Percentiles rank a stretch among this genome's conserved stretches.
These are phyloP conservation scores for Erysimum cheiri DNA, from an alignment of 441 rosid genomes.

Conservation along the genomic window DNA sequence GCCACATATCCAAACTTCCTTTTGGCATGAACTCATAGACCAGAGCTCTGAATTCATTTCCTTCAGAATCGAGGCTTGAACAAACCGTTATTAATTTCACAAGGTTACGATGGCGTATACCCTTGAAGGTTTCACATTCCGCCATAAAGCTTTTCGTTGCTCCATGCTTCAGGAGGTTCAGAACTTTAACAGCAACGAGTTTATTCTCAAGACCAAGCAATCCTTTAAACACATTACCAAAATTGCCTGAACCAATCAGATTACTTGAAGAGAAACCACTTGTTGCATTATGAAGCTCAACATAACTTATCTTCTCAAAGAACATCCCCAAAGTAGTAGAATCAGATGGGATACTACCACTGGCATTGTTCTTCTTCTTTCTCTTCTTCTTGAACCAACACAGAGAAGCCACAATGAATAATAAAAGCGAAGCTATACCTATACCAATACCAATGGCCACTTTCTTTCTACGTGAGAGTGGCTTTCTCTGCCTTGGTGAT, in stretches of 20 bases:
- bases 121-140: conserved; percentile 46
- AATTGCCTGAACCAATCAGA: conserved; percentile 48
- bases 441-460: conserved; percentile 31
- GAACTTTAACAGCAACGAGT: conserved; percentile 47
- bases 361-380: not conserved
- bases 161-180: conserved; percentile 42
- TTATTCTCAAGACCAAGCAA: conserved; percentile 6
- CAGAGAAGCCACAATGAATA: conserved; percentile 22
- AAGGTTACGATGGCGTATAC: conserved; percentile 49
- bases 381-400: conserved; percentile 35
- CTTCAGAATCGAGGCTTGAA: conserved; percentile 40
- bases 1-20: conserved; percentile 48
- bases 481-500: conserved; percentile 29
- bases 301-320: conserved; percentile 42
- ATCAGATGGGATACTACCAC: conserved; percentile 17
- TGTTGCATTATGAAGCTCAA: conserved; percentile 45
- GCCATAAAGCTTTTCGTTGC: conserved; percentile 49
- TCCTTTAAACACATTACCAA: conserved; percentile 45
- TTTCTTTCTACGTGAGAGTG: conserved; percentile 16
- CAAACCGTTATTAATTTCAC: conserved; percentile 45
- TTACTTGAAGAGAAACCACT: conserved; percentile 46
- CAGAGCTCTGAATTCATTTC: conserved; percentile 50
- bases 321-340: conserved; percentile 19
- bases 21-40: conserved; percentile 44
- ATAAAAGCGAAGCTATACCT: conserved; percentile 31